Percentiles rank a stretch among this genome's conserved stretches.
These are phyloP conservation scores for Sporothrix variecibatus DNA, from an alignment of 2,329 filamentous ascomycete genomes.

Conservation along the genomic window DNA sequence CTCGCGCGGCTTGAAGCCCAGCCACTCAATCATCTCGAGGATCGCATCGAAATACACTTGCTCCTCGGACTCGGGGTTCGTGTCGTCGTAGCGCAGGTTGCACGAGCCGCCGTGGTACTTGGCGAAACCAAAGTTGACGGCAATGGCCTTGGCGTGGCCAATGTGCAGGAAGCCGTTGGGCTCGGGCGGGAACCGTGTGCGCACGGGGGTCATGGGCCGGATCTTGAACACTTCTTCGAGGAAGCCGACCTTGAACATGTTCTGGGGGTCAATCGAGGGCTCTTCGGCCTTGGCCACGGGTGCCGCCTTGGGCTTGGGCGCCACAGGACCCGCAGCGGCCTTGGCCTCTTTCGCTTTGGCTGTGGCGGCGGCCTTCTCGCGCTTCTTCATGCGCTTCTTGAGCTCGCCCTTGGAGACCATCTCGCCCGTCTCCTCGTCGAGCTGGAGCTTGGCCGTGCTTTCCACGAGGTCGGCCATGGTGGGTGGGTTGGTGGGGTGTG, in stretches of 20 bases:
- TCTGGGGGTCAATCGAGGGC: constrained; percentile 56
- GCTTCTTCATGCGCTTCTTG: constrained; percentile 60
- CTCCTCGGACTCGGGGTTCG: constrained; percentile 91
- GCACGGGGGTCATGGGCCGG: constrained; percentile 60
- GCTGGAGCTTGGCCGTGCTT: constrained; percentile 57
- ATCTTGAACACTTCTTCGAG: constrained; percentile 71
- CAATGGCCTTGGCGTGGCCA: constrained; percentile 93
- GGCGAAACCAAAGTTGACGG: constrained; percentile 95
- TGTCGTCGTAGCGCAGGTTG: constrained; percentile 66
- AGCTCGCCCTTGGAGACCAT: constrained; percentile 65
- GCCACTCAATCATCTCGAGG: constrained; percentile 81
- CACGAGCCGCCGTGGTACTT: constrained; percentile 69
- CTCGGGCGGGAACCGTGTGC: constrained; percentile 79
- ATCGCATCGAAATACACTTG: constrained; percentile 90
- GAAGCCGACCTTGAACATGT: constrained; percentile 81
- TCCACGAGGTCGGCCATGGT: constrained; percentile 53
- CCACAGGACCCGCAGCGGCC: constrained; percentile 36
- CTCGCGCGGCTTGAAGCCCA: constrained; percentile 74
- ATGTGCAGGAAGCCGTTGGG: constrained; percentile 94
- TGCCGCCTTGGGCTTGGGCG: constrained; percentile 33
- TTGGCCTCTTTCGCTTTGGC: constrained; percentile 41
- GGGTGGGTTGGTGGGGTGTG: neutral
- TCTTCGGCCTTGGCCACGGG: constrained; percentile 47
- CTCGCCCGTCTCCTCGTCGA: constrained; percentile 66
- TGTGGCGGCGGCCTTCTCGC: constrained; percentile 58